Base-by-base conservation (phyloP, 2,329 filamentous ascomycete species). In the Exophiala mesophila region DNA sequence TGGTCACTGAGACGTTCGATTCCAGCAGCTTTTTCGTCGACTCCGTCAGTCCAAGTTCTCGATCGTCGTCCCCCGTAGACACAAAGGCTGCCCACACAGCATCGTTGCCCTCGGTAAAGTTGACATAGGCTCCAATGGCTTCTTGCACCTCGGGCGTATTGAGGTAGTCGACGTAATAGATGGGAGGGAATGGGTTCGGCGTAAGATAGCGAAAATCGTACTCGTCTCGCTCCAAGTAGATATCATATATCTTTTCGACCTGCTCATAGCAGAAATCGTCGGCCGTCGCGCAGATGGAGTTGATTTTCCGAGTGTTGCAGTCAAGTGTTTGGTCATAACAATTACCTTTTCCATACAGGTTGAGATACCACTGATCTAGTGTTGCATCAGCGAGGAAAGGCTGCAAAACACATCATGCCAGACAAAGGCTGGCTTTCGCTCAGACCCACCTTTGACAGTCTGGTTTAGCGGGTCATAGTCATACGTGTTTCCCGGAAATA, bases 331-430 rank as follows among this genome's bases (percentile, higher is more conserved):
- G 68, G 54, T 81, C 77, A 18, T 75, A 59, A 58, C 79, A 82
- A 58, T 81, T 80, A 21, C 78, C 78, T 2, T 65, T 55, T 1
- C 77, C 78, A 55, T 79, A 82, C 21, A 81, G 57, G 51, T 73
- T 74, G 61, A 80, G 78, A 64, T 76, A 77, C 70, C 67, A 7
- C 62, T 66, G 56, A 74, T 76, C 61, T 50, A 20, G 21, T 7
- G 7, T 16, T 19, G 3, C 13, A 3, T 10, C 12, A 35, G 35
- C 5, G 4, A 35, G 64, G 26, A 26, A 35, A 34, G 26, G 19
- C 13, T 42, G 30, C 45, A 64, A 16, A 19, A n/a, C n/a, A n/a
- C n/a, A n/a, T n/a, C n/a, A n/a, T n/a, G n/a, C n/a, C n/a, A 31
- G 17, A 31, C n/a, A 31, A 5, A 31, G 5, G 29, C n/a, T n/a